Evolutionary conservation across 148 eudicot species (phyloP).

Genomic region (Amaranthus cruentus): DNA sequence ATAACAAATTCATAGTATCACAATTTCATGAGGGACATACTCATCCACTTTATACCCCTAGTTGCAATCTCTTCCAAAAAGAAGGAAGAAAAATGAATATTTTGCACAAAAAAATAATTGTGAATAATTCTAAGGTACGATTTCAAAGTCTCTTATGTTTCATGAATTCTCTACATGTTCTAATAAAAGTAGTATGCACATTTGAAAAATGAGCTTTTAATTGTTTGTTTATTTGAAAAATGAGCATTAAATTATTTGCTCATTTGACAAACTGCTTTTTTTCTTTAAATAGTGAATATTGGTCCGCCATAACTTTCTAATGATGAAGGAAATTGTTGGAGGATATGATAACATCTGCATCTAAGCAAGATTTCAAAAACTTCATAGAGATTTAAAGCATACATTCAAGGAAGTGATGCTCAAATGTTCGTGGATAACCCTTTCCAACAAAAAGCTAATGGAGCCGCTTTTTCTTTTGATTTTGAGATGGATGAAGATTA

Average conservation of each 20-base stretch:
- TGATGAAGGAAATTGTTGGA: not conserved
- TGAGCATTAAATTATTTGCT: too few species aligned
- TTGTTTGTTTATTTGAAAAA: too few species aligned
- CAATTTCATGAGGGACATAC: not conserved
- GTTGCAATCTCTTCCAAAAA: not conserved
- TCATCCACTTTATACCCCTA: not conserved
- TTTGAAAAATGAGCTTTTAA: too few species aligned
- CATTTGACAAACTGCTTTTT: too few species aligned
- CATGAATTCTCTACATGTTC: too few species aligned
- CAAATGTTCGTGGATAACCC: not conserved
- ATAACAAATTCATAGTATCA: not conserved
- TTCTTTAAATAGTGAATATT: not conserved
- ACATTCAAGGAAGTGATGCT: not conserved
- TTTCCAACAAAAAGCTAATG: not conserved
- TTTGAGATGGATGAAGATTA: not conserved
- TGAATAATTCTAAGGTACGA: not conserved
- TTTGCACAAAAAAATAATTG: not conserved
- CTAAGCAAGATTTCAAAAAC: not conserved
- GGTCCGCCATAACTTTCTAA: not conserved
- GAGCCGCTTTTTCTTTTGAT: not conserved
- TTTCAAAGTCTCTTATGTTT: too few species aligned
- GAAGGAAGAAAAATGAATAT: not conserved
- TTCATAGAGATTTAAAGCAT: not conserved
- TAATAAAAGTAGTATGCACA: not conserved
- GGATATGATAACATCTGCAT: not conserved